phyloP scores from a whole-genome alignment of 352 stramenopile species.

The Pythium myriotylum region DNA sequence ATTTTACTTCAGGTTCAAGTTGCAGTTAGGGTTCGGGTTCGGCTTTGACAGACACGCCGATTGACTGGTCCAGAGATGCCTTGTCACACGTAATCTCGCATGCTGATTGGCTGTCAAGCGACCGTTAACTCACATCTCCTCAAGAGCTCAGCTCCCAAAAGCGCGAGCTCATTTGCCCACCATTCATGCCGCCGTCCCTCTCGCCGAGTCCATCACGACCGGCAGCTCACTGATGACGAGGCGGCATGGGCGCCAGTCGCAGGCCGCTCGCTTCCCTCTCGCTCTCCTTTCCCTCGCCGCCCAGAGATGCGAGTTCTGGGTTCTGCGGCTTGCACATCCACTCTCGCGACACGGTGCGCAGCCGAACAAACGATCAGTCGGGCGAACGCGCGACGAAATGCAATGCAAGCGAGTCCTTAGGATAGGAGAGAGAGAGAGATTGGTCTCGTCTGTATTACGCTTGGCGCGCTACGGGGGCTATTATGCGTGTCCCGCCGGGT shows the following conservation, averaged over 20 bases:
- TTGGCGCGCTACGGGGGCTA: not conserved
- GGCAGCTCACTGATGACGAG: no score
- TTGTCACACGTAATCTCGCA: conserved; percentile 25
- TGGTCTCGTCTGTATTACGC: not conserved
- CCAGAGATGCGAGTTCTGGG: not conserved
- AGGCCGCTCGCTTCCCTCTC: not conserved
- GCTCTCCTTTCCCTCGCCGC: not conserved
- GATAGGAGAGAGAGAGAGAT: not conserved
- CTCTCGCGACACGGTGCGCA: not conserved
- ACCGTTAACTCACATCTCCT: conserved; percentile 13
- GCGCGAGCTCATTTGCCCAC: not conserved
- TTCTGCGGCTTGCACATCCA: conserved; percentile 1
- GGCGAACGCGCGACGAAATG: no score
- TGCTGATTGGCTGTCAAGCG: conserved; percentile 24
- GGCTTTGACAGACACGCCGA: not conserved
- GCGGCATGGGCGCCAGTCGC: no score
- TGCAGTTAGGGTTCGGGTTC: conserved; percentile 16
- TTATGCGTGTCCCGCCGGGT: not conserved
- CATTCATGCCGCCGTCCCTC: not conserved
- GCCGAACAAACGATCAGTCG: no score
- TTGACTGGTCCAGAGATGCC: conserved; percentile 29
- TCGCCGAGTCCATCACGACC: not conserved
- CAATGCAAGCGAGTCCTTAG: no score
- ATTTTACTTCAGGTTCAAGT: conserved; percentile 26
- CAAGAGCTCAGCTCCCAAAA: not conserved